Base-by-base conservation (phyloP, 345 rosid species). In the Alliaria petiolata region DNA sequence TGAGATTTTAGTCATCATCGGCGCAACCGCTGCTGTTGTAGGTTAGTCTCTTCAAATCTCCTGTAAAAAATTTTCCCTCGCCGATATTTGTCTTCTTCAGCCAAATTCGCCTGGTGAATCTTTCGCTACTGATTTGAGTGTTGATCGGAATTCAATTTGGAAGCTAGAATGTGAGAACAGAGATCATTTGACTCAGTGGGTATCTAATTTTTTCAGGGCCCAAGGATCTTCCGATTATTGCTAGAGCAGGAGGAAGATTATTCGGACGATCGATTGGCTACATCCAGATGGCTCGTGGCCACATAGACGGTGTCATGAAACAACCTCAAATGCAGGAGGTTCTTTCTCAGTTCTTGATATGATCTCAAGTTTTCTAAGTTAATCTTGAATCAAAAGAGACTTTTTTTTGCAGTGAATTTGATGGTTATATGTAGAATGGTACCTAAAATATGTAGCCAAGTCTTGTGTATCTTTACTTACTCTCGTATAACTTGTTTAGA, bases 251-350 rank as follows among this genome's bases (percentile, higher is more conserved):
- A 2, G 98, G 98, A 36, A 82, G 89, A 72, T 80, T 91, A 43
- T 82, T 88, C 3, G 98, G 96, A 54, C 79, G 92, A 60, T 89
- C 97, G 17, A 81, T 89, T 42, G 95, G 95, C 1, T 92, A 87
- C 42, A 92, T 92, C 31, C 96, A 87, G 52, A 52, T 89, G 78
- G 95, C 95, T 57, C 96, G 98, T 76, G 88, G 93, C n/a, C 98
- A 92, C 39, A 83, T 92, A 10, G 92, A 89, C 22, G 80, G 75
- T 71, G 85, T 85, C 49, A 83, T 89, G 98, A 89, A 91, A 67
- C 95, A 91, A 76, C 79, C 98, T 76, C 95, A 93, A 78, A 91
- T 88, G 80, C 92, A 83, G 14, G 92, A 93, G 97, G 98, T 93
- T 56, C 42, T 9, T 44, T 4, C 26, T 6, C 20, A 61, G 42